Evolutionary conservation across 2,329 filamentous ascomycete genomes (phyloP), one percentile per base, ranked within the genome.

Genomic region (Neopestalotiopsis sp.): DNA sequence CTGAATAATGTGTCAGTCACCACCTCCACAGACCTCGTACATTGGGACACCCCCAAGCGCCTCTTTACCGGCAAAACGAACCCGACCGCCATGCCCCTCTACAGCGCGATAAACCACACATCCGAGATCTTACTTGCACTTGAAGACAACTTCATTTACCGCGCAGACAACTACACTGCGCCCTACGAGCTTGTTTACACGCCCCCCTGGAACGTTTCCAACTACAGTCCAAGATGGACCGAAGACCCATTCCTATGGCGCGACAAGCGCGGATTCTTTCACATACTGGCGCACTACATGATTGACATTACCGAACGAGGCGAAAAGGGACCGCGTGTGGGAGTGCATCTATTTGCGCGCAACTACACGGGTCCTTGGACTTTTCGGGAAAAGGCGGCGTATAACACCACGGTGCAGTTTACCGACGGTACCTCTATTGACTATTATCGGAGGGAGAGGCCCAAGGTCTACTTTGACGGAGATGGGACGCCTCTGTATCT

Each of bases 401-500:
- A 71, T 65, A n/a, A 77, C 10, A 38, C 34, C 1, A 38, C 34
- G 34, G 34, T 38, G 34, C 34, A 38, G 2, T 38, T 38, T 38
- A 38, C 34, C 34, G 34, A 38, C 5, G 34, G 34, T 3, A 38
- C 34, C 34, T 38, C 34, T 1, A 38, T 38, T 38, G 5, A 38
- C 34, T 38, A 38, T 38, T 38, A 38, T 10, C 6, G 34, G 34
- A 38, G 34, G 34, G 34, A 38, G 34, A 38, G 34, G 34, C 34
- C 34, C 34, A 38, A 38, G 34, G 34, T 38, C 34, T 38, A 9
- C 10, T 38, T 38, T 38, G 34, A 38, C 3, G 10, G 10, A 7
- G 34, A 38, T 38, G 4, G 84, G 77, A 83, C 78, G 17, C 84
- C 84, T 2, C 69, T 87, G 56, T 84, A 84, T 67, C 62, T 86